These are phyloP conservation scores for Phaeoacremonium minimum DNA, from an alignment of 2,329 filamentous ascomycete species.

Conservation along the genomic window DNA sequence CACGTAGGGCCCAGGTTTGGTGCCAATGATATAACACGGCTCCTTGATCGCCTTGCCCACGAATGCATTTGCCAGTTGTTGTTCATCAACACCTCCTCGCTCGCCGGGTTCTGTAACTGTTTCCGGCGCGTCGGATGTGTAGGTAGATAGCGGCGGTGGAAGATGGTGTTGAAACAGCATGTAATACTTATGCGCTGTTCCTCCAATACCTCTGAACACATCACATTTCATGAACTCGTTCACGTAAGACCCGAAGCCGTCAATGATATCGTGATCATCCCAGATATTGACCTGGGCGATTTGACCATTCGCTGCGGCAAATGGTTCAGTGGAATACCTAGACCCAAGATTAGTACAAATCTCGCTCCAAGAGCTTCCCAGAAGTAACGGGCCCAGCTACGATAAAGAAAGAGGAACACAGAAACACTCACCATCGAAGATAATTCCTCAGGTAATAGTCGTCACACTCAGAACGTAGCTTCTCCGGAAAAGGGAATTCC, in stretches of 20 bases:
- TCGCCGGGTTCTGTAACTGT: conserved; percentile 26
- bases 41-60: conserved; percentile 57
- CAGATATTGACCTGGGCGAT: conserved; percentile 97
- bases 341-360: conserved; percentile 40
- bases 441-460: conserved; percentile 91
- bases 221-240: conserved; percentile 88
- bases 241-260: conserved; percentile 86
- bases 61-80: conserved; percentile 70
- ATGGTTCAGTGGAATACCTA: conserved; percentile 72
- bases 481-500: conserved; percentile 70
- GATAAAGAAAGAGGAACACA: conserved; percentile 58
- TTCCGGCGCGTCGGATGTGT: conserved; percentile 63
- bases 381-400: no score
- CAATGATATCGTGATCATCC: conserved; percentile 78
- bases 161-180: conserved; percentile 96
- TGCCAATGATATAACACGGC: conserved; percentile 73
- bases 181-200: conserved; percentile 95
- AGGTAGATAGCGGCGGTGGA: conserved; percentile 79
- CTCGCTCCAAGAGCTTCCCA: no score
- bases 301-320: conserved; percentile 80
- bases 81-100: conserved; percentile 52
- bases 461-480: conserved; percentile 79
- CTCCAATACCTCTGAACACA: conserved; percentile 88
- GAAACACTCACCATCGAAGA: conserved; percentile 60
- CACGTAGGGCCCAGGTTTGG: conserved; percentile 82